phyloP scores from a whole-genome alignment of 306 rosid genomes.

The Sicyos baderoa region DNA sequence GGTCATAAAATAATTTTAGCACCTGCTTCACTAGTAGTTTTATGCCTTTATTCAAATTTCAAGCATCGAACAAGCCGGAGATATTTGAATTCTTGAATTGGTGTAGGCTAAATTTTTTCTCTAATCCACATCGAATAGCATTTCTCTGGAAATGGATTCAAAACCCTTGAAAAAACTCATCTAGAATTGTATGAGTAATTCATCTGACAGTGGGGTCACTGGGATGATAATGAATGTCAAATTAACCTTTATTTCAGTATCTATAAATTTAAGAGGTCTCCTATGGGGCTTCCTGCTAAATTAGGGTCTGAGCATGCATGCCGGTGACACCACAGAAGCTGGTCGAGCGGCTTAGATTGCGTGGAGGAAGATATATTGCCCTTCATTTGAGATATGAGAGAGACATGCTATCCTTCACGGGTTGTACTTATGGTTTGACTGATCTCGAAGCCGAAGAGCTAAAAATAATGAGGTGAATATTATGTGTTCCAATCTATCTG shows the following conservation, averaged over 20 bases:
- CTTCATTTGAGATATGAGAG: conserved; percentile 93
- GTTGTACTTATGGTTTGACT: conserved; percentile 76
- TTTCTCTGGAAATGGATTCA: not conserved
- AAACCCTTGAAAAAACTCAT: not conserved
- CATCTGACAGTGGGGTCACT: not conserved
- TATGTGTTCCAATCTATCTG: conserved; percentile 16
- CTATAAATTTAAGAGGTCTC: conserved; percentile 84
- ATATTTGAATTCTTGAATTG: conserved; percentile 1
- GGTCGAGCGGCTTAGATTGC: conserved; percentile 86
- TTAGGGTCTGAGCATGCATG: conserved; percentile 96
- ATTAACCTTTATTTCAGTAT: conserved; percentile 29
- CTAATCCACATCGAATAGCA: not conserved
- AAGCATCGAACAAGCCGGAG: conserved; percentile 6
- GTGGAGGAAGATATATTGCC: conserved; percentile 73
- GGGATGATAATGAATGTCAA: conserved; percentile 12
- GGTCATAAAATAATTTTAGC: not conserved
- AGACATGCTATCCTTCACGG: conserved; percentile 92
- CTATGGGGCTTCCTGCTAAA: conserved; percentile 76
- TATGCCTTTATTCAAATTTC: not conserved
- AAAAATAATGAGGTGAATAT: conserved; percentile 68
- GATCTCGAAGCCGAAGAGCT: conserved; percentile 78
- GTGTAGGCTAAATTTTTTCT: not conserved
- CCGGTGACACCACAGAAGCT: conserved; percentile 90
- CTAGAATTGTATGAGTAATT: not conserved
- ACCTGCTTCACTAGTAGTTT: not conserved